Percentiles rank a stretch among this genome's conserved stretches.
Conservation (phyloP, 306 rosid species). For the Cucumis cinereus region DNA sequence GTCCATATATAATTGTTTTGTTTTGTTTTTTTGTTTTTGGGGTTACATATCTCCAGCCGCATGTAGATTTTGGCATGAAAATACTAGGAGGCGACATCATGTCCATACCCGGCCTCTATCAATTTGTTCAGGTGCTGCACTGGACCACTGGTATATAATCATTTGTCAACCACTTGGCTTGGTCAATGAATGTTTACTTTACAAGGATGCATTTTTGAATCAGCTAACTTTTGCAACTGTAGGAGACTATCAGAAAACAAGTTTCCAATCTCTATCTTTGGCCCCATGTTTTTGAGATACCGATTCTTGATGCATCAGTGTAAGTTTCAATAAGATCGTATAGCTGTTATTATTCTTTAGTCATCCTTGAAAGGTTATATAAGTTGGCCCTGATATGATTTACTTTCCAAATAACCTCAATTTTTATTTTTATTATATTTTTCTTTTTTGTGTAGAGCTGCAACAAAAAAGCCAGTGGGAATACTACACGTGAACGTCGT, state of each 20-base stretch:
- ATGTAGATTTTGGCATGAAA: slow-evolving; percentile 74
- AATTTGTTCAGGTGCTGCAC: slow-evolving; percentile 73
- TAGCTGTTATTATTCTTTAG: neutral
- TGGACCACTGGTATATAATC: slow-evolving; percentile 22
- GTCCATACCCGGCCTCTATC: slow-evolving; percentile 87
- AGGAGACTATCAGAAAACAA: slow-evolving; percentile 71
- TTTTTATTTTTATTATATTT: too few relatives aligned
- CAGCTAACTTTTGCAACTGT: slow-evolving; percentile 4
- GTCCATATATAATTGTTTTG: neutral
- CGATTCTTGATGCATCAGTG: slow-evolving; percentile 70
- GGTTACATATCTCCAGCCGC: slow-evolving; percentile 49
- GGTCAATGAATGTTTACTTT: slow-evolving; percentile 2
- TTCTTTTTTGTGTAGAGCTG: slow-evolving; percentile 26
- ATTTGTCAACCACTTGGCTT: slow-evolving; percentile 5
- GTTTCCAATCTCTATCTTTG: slow-evolving; percentile 71
- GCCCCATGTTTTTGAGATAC: slow-evolving; percentile 65
- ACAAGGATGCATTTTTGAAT: neutral
- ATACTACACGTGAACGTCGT: slow-evolving; percentile 81
- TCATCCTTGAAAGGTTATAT: neutral
- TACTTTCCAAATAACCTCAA: neutral
- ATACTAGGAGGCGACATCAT: slow-evolving; percentile 80
- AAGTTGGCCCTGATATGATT: neutral
- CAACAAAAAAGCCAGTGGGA: slow-evolving; percentile 79
- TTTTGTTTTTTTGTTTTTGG: neutral
- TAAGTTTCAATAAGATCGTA: slow-evolving; percentile 18